Base-by-base conservation (phyloP, 1,139 yeast genomes). In the Protomyces macrosporus region DNA sequence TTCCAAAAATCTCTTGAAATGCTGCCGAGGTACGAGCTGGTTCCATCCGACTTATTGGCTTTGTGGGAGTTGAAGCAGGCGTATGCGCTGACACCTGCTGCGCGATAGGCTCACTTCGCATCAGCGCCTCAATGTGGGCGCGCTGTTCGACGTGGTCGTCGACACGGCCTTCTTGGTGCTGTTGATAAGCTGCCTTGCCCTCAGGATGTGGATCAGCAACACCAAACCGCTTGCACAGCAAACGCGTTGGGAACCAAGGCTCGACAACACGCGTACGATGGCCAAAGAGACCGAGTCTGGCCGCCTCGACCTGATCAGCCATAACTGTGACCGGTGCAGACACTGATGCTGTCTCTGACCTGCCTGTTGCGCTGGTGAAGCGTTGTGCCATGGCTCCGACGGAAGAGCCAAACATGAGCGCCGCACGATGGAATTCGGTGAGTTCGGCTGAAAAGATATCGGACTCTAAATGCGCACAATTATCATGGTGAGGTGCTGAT, bases 181-280 rank as follows among this genome's bases (percentile, higher is more conserved):
- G 7, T 4, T 14, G 10, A 6, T 10, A 10, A 14, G 48, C 30
- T 4, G 48, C 48, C 16, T 42, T 42, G 9, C 48, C 48, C 23
- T 14, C 32, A 14, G 48, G 48, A 42, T 42, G 48, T 3, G 48
- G 48, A 42, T 42, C 48, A 42, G 32, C 42, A 6, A 73, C 70
- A 6, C 67, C 67, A 57, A 74, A 70, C 42, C 76, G 67, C 58
- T 73, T 74, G 64, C 74, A 70, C 9, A 73, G 68, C 37, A 73
- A 65, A 10, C 69, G 45, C 7, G 66, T 68, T 0, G 76, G 75
- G 5, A 50, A 45, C 66, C 72, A 73, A 9, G 63, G 53, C 7
- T 56, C 67, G n/a, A 66, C 60, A 7, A 56, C 59, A 6, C 72
- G 58, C 1, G 75, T 72, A 30, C 67, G 67, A 6, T 67, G 67